phyloP scores from a whole-genome alignment of 2,329 filamentous ascomycete genomes.

The Epichloe bromicola region DNA sequence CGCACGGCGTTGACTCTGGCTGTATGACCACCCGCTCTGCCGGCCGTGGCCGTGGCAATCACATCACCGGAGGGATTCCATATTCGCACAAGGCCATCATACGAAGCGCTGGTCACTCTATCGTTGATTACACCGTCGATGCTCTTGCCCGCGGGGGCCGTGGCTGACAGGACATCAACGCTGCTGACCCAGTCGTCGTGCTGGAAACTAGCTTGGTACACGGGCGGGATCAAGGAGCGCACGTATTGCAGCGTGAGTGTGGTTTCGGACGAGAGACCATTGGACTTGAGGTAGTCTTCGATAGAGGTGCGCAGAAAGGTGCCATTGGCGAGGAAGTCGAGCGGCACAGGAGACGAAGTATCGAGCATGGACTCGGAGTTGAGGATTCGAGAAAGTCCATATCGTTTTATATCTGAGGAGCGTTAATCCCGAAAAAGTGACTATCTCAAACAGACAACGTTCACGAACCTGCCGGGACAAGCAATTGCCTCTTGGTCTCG shows the following conservation, averaged over 20 bases:
- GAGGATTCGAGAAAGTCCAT: constrained; percentile 56
- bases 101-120: constrained; percentile 79
- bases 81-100: constrained; percentile 76
- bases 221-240: constrained; percentile 75
- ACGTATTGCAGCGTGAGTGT: constrained; percentile 87
- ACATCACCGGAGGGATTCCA: constrained; percentile 84
- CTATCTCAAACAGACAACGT: neutral
- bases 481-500: constrained; percentile 46
- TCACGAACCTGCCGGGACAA: constrained; percentile 44
- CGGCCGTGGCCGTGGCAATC: constrained; percentile 61
- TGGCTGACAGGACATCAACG: constrained; percentile 65
- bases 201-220: constrained; percentile 83
- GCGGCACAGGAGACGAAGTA: constrained; percentile 53
- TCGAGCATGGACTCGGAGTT: constrained; percentile 61
- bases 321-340: constrained; percentile 94
- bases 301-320: constrained; percentile 80
- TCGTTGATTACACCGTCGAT: constrained; percentile 23
- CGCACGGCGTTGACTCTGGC: constrained; percentile 70
- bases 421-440: neutral
- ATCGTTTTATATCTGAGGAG: constrained; percentile 49
- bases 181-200: constrained; percentile 95
- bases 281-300: constrained; percentile 75
- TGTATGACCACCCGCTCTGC: constrained; percentile 57
- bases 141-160: constrained; percentile 43
- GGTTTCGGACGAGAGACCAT: constrained; percentile 80